A percentile compares a stretch with the other conserved stretches of the same genome.
These are phyloP conservation scores for Plasmodium ovale DNA, from an alignment of 169 alveolate genomes.

Conservation along the genomic window DNA sequence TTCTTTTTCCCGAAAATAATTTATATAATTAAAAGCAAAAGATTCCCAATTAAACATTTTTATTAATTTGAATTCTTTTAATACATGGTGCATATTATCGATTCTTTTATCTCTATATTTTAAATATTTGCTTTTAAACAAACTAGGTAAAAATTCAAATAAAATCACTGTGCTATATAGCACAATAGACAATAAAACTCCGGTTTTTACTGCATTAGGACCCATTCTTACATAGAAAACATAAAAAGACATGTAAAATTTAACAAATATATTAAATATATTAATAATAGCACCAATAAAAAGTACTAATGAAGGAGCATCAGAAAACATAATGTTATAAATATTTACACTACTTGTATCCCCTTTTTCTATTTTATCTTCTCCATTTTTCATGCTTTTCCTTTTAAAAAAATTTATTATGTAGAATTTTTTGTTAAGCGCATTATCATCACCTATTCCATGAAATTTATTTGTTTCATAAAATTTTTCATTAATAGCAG, in stretches of 20 bases:
- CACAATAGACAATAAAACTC: constrained; percentile 14
- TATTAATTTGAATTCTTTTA: constrained; percentile 58
- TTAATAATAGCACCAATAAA: constrained; percentile 50
- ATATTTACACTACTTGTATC: constrained; percentile 28
- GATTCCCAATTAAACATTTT: constrained; percentile 74
- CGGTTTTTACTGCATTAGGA: constrained; percentile 11
- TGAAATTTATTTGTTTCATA: not conserved
- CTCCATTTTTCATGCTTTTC: not conserved
- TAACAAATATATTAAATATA: constrained; percentile 35
- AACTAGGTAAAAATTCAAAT: constrained; percentile 46
- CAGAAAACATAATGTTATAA: constrained; percentile 68
- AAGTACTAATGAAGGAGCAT: constrained; percentile 33
- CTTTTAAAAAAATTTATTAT: constrained; percentile 33
- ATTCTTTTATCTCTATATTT: constrained; percentile 61
- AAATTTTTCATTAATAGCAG: constrained; percentile 3
- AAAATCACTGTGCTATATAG: constrained; percentile 38
- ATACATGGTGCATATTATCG: constrained; percentile 64
- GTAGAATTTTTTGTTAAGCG: constrained; percentile 11
- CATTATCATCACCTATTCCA: constrained; percentile 3
- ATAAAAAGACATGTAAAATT: constrained; percentile 39
- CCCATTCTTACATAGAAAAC: constrained; percentile 52
- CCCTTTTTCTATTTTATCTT: constrained; percentile 15
- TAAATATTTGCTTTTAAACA: constrained; percentile 31
- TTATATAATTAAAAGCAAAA: constrained; percentile 56
- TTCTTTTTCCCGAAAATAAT: constrained; percentile 49